A percentile compares a stretch with the other conserved stretches of the same genome.
phyloP scores from a whole-genome alignment of 1,284 basidiomycete species.

The Paramarasmius palmivorus region DNA sequence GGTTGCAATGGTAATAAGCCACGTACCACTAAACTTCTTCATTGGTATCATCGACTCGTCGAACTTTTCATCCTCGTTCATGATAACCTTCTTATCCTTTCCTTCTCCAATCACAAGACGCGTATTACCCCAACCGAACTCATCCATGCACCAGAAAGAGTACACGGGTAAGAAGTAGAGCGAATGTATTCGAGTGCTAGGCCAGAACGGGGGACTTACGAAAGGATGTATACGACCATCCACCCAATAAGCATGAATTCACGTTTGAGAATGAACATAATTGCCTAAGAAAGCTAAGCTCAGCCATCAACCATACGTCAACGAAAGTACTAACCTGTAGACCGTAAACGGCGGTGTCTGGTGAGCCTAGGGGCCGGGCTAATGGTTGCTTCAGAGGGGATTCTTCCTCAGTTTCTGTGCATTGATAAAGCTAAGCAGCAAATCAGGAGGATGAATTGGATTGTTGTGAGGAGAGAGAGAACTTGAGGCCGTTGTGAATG shows the following conservation, averaged over 20 bases:
- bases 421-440: too few relatives aligned
- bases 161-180: conserved; percentile 97
- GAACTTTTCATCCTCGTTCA: conserved; percentile 95
- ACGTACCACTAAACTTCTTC: conserved; percentile 93
- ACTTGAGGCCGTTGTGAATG: too few relatives aligned
- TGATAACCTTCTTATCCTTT: conserved; percentile 93
- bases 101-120: conserved; percentile 97
- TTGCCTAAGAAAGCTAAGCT: conserved; percentile 66
- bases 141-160: conserved; percentile 99
- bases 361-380: too few relatives aligned
- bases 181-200: too few relatives aligned
- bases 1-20: conserved; percentile 1
- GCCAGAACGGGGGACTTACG: too few relatives aligned
- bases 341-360: too few relatives aligned
- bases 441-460: too few relatives aligned
- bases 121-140: conserved; percentile 97
- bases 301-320: too few relatives aligned
- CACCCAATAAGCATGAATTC: conserved; percentile 99
- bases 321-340: too few relatives aligned
- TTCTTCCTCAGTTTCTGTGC: too few relatives aligned
- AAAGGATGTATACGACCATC: conserved; percentile 94
- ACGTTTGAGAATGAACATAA: conserved; percentile 95
- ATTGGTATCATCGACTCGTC: conserved; percentile 98
- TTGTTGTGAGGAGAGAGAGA: too few relatives aligned
- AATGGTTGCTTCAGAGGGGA: too few relatives aligned